These are phyloP conservation scores for Parasarocladium wereldwijsianum DNA, from an alignment of 2,329 filamentous ascomycete genomes.

Conservation along the genomic window DNA sequence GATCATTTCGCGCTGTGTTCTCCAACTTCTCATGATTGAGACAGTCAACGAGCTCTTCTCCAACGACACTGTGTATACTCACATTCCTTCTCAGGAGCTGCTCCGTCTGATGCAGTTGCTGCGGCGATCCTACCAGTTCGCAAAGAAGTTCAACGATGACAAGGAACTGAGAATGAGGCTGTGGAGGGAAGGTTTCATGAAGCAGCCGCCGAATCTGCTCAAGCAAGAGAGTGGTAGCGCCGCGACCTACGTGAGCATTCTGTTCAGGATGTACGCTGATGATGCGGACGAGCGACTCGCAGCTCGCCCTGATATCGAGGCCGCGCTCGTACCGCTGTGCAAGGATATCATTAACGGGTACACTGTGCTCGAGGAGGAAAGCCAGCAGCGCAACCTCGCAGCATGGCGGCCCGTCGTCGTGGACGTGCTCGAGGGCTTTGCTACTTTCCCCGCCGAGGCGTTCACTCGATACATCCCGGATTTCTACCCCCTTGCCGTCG, in stretches of 20 bases:
- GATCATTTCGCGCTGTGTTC: constrained; percentile 95
- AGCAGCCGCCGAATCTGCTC: constrained; percentile 90
- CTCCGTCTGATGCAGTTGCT: constrained; percentile 84
- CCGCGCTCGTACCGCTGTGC: constrained; percentile 84
- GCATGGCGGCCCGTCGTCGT: constrained; percentile 97
- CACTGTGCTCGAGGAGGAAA: constrained; percentile 79
- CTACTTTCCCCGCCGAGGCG: constrained; percentile 63
- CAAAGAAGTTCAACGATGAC: constrained; percentile 93
- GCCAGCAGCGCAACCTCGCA: constrained; percentile 89
- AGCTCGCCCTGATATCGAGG: constrained; percentile 71
- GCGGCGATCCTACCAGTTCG: constrained; percentile 94
- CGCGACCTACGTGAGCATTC: constrained; percentile 86
- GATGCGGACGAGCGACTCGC: constrained; percentile 67
- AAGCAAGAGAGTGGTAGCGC: constrained; percentile 93
- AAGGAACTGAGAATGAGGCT: constrained; percentile 88
- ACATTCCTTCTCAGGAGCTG: constrained; percentile 83
- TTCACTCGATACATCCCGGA: constrained; percentile 67
- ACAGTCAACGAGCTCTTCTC: constrained; percentile 98
- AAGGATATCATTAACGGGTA: constrained; percentile 86
- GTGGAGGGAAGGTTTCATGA: constrained; percentile 99
- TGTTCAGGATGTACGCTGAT: constrained; percentile 96
- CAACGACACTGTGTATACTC: constrained; percentile 84
- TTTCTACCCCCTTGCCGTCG: constrained; percentile 79
- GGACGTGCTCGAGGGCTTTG: constrained; percentile 87
- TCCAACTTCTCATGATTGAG: constrained; percentile 98